Evolutionary conservation across 306 rosid genomes (phyloP).

Genomic region (Amphicarpaea edgeworthii): DNA sequence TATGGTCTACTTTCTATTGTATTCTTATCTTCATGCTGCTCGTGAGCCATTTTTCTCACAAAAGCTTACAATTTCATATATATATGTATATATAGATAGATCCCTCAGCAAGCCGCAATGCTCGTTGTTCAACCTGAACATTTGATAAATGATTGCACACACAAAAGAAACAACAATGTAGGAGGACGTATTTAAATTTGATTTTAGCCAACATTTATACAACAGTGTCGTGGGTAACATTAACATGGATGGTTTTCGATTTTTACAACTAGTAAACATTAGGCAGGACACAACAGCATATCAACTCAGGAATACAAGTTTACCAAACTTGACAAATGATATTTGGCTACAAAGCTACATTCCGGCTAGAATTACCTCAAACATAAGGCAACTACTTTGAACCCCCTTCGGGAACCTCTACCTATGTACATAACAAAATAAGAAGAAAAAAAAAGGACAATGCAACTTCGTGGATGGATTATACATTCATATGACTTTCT

Average conservation of each 20-base stretch:
- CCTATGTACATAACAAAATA: constrained; percentile 66
- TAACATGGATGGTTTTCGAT: constrained; percentile 35
- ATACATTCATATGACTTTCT: constrained; percentile 37
- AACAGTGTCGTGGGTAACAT: constrained; percentile 20
- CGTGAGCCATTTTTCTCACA: no score
- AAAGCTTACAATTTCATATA: no score
- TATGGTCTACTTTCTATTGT: no score
- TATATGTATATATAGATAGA: no score
- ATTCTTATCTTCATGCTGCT: no score
- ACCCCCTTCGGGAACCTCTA: constrained; percentile 66
- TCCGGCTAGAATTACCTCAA: constrained; percentile 45
- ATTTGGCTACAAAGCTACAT: constrained; percentile 32
- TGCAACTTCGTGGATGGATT: constrained; percentile 31
- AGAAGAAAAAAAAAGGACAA: constrained; percentile 36
- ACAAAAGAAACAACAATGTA: not conserved
- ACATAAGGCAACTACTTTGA: constrained; percentile 46
- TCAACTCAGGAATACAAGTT: constrained; percentile 45
- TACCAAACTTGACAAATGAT: constrained; percentile 34
- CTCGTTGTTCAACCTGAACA: not conserved
- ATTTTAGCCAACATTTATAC: constrained; percentile 42
- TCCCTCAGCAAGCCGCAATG: no score
- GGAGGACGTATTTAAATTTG: not conserved
- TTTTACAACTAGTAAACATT: constrained; percentile 42
- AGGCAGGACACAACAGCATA: constrained; percentile 38
- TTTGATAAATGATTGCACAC: not conserved